Evolutionary conservation across 305 asterid species (phyloP).

Genomic region (Stenogyne calaminthoides): DNA sequence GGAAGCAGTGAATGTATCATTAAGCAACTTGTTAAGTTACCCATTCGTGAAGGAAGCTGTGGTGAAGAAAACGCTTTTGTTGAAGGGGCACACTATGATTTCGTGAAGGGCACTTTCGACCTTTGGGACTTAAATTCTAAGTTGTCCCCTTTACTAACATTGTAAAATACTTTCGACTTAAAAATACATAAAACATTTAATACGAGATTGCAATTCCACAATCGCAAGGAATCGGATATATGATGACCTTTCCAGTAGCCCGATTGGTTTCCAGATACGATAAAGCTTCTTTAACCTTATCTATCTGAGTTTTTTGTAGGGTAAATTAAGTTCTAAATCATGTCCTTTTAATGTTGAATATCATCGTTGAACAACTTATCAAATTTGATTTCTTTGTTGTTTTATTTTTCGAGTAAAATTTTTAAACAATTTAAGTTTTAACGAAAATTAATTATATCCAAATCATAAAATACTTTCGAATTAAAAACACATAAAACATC

Average conservation of each 20-base stretch:
- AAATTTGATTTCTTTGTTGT: not conserved
- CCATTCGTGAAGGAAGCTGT: constrained; percentile 85
- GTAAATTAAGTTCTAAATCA: not conserved
- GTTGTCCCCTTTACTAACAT: constrained; percentile 38
- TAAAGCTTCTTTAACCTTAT: constrained; percentile 72
- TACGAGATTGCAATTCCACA: too few species aligned
- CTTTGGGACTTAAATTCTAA: constrained; percentile 70
- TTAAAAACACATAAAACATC: not conserved
- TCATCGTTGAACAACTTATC: not conserved
- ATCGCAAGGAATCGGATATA: constrained; percentile 62
- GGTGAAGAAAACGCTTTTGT: constrained; percentile 45
- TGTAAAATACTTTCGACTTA: too few species aligned
- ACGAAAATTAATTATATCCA: too few species aligned
- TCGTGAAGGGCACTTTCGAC: constrained; percentile 70
- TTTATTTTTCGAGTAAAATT: not conserved
- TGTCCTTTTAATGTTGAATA: not conserved
- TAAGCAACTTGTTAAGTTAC: constrained; percentile 68
- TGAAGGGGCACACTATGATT: constrained; percentile 97
- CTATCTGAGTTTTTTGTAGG: too few species aligned
- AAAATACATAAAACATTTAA: too few species aligned
- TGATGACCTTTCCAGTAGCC: constrained; percentile 60
- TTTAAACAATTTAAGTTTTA: not conserved
- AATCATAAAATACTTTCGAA: too few species aligned
- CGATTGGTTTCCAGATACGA: constrained; percentile 53
- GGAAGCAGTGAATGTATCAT: constrained; percentile 89